Conservation (phyloP, 257 asterid species). For the Leonotis leonurus region DNA sequence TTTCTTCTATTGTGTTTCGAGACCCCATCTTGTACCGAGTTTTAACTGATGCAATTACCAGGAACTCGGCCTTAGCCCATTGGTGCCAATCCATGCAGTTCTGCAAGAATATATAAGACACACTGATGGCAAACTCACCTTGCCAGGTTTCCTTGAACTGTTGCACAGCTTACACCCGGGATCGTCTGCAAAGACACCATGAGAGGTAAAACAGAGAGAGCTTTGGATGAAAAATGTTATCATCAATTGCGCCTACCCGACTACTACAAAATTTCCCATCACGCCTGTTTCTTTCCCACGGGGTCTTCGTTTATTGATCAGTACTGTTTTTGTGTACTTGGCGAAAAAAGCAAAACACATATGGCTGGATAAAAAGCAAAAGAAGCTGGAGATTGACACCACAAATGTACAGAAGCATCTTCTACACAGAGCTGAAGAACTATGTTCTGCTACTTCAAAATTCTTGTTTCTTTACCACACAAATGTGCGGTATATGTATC, state of each 20-base stretch:
- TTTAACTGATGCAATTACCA: constrained; percentile 17
- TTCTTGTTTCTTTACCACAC: neutral
- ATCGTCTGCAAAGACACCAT: constrained; percentile 25
- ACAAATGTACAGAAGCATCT: neutral
- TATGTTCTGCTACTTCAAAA: neutral
- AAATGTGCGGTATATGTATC: neutral
- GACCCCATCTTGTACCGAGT: neutral
- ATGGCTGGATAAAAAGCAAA: neutral
- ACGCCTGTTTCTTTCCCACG: neutral
- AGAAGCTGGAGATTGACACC: neutral
- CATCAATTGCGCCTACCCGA: neutral
- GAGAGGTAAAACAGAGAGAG: neutral
- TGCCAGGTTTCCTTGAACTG: constrained; percentile 44
- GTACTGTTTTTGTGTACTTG: neutral
- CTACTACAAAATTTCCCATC: neutral
- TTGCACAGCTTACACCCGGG: constrained; percentile 43
- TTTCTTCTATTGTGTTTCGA: neutral
- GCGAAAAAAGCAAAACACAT: neutral
- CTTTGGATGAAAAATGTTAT: neutral
- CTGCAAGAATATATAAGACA: constrained; percentile 60
- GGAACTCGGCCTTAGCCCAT: constrained; percentile 68
- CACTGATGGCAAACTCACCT: constrained; percentile 61
- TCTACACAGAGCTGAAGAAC: neutral
- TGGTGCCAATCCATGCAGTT: constrained; percentile 55
- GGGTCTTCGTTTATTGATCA: neutral